Conservation (phyloP, 2,329 filamentous ascomycete species). For the Sporothrix pallida region DNA sequence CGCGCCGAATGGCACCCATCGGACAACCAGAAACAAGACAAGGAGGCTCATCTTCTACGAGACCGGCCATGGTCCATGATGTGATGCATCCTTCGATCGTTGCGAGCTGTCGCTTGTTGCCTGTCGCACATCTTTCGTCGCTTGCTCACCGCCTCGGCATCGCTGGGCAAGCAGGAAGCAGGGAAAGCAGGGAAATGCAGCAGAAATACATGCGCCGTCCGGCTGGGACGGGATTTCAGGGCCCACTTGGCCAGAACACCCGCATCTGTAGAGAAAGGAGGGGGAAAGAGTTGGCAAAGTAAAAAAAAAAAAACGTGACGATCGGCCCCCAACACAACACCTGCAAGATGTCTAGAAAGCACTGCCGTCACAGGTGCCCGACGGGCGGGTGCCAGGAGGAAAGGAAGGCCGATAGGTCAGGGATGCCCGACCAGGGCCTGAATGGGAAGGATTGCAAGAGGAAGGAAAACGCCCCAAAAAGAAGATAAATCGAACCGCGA, state of each 20-base stretch:
- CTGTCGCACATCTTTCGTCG: neutral
- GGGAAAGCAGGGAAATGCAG: neutral
- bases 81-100: neutral
- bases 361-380: neutral
- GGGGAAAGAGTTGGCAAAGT: neutral
- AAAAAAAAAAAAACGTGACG: neutral
- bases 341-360: neutral
- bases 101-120: neutral
- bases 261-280: neutral
- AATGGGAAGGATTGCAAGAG: neutral
- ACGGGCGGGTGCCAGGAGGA: slow-evolving; percentile 17
- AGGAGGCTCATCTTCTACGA: neutral
- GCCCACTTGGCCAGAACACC: slow-evolving; percentile 12
- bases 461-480: neutral
- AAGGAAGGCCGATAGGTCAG: neutral
- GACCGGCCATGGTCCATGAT: neutral
- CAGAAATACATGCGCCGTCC: slow-evolving; percentile 3
- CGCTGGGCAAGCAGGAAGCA: neutral
- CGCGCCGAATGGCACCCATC: slow-evolving; percentile 9
- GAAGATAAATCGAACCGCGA: slow-evolving; percentile 4
- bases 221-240: neutral
- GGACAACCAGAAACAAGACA: neutral
- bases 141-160: slow-evolving; percentile 17
- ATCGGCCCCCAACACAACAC: slow-evolving; percentile 5
- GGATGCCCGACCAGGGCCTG: neutral